Evolutionary conservation across 2,329 filamentous ascomycete species (phyloP).

Genomic region (Ceratocystiopsis minuta): DNA sequence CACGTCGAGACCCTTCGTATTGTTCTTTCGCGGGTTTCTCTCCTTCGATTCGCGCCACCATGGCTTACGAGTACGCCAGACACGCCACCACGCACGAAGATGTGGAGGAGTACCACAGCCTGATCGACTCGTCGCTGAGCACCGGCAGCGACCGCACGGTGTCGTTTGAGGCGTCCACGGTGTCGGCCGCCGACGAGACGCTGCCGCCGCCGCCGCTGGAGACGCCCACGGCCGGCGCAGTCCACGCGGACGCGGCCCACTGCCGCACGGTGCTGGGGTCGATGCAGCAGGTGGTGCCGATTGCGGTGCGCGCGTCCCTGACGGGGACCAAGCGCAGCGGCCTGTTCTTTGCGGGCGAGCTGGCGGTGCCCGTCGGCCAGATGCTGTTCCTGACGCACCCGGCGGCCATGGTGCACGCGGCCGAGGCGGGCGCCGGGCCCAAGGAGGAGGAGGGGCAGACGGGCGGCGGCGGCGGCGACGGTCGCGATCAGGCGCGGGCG

Average conservation of each 20-base stretch:
- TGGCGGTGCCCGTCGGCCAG: not conserved
- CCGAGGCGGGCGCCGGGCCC: no score
- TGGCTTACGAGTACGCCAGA: no score
- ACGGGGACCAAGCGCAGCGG: conserved; percentile 2
- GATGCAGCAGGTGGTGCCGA: conserved; percentile 2
- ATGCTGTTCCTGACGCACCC: conserved; percentile 3
- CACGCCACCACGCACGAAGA: not conserved
- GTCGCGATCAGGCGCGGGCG: not conserved
- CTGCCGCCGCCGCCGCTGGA: not conserved
- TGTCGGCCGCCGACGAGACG: no score
- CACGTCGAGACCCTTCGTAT: no score
- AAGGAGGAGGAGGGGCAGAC: not conserved
- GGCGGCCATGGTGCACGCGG: conserved; percentile 1
- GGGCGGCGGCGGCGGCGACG: no score
- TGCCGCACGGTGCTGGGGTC: conserved; percentile 1
- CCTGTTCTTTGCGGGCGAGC: not conserved
- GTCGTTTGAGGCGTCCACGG: no score
- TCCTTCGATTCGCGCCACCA: no score
- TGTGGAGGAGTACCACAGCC: conserved; percentile 2
- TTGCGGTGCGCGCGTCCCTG: conserved; percentile 1
- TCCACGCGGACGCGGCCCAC: not conserved
- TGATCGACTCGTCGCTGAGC: not conserved
- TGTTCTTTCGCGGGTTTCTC: no score
- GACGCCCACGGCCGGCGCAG: not conserved
- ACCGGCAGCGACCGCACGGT: not conserved